phyloP scores from a whole-genome alignment of 2,329 filamentous ascomycete species.

The Beauveria pseudobassiana region DNA sequence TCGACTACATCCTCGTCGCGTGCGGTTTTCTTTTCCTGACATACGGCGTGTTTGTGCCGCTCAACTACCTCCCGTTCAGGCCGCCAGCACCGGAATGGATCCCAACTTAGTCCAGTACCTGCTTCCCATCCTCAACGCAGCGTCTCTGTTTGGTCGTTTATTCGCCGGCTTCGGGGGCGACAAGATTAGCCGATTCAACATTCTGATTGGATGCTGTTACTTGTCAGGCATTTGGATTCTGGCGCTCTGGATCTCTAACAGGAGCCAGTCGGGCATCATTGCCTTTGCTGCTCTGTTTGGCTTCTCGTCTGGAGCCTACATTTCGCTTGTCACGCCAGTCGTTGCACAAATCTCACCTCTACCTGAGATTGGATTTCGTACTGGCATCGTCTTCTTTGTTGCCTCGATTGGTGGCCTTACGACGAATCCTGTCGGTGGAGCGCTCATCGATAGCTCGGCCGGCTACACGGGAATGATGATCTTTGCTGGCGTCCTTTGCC shows the following conservation, averaged over 20 bases:
- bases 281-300: constrained; percentile 27
- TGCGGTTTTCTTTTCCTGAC: constrained; percentile 23
- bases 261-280: constrained; percentile 19
- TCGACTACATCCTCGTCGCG: constrained; percentile 20
- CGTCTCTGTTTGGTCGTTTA: constrained; percentile 19
- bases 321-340: constrained; percentile 24
- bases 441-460: constrained; percentile 24
- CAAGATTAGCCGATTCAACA: constrained; percentile 22
- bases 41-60: constrained; percentile 26
- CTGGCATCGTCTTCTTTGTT: constrained; percentile 40
- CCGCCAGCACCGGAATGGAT: constrained; percentile 16
- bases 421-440: constrained; percentile 49
- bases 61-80: constrained; percentile 23
- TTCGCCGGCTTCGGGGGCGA: constrained; percentile 19
- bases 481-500: constrained; percentile 26
- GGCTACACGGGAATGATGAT: constrained; percentile 30
- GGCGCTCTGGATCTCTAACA: constrained; percentile 31
- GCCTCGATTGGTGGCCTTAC: constrained; percentile 48
- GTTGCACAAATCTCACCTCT: constrained; percentile 45
- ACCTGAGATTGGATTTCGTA: constrained; percentile 40
- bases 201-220: constrained; percentile 34
- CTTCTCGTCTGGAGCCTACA: constrained; percentile 27
- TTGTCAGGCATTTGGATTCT: constrained; percentile 26
- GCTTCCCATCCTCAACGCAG: constrained; percentile 20
- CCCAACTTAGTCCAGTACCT: constrained; percentile 16